Evolutionary conservation across 352 stramenopile genomes (phyloP), one percentile per base, ranked within the genome.

Genomic region (Pythium monospermum): DNA sequence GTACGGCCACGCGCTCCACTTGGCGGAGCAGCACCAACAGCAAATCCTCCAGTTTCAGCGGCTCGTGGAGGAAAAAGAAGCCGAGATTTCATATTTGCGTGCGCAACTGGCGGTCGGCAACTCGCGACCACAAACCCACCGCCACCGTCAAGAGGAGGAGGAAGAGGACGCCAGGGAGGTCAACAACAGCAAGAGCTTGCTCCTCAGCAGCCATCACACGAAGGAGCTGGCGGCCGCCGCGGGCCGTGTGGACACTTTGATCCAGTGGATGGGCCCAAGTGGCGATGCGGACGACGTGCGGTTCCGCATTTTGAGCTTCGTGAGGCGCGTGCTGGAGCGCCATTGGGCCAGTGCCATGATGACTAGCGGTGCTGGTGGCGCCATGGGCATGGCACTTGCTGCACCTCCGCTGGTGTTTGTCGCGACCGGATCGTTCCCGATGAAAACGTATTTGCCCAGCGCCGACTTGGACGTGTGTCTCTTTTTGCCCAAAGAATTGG

Each of bases 381-480:
- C 15, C 21, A 22, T 59, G 7, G 48, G 13, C 10, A 73, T 84
- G n/a, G 64, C 73, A 7, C 51, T n/a, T n/a, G n/a, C n/a, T n/a
- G n/a, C 69, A 2, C 59, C 64, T 21, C 64, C 75, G 5, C 64
- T 79, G 6, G 39, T 88, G 2, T 83, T 87, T 26, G 82, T 85
- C 35, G 64, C 82, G n/a, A 90, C 71, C 4, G 86, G 86, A 10
- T 91, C 83, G 3, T 96, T 91, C 35, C 85, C 87, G 7, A 91
- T 96, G 71, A 93, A 94, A 56, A 94, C 85, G 33, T 96, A 95
- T 57, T 69, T 96, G 2, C 87, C 87, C 4, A 85, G 85, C 1
- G 87, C 86, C 11, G 85, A 95, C 28, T 61, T 96, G 13, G 83
- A 93, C 47, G 72, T 96, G 47, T 94, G 78, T 40, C 66, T 94